A percentile compares a stretch with the other conserved stretches of the same genome.
These are phyloP conservation scores for Clarireedia homoeocarpa DNA, from an alignment of 2,329 filamentous ascomycete genomes.

Conservation along the genomic window DNA sequence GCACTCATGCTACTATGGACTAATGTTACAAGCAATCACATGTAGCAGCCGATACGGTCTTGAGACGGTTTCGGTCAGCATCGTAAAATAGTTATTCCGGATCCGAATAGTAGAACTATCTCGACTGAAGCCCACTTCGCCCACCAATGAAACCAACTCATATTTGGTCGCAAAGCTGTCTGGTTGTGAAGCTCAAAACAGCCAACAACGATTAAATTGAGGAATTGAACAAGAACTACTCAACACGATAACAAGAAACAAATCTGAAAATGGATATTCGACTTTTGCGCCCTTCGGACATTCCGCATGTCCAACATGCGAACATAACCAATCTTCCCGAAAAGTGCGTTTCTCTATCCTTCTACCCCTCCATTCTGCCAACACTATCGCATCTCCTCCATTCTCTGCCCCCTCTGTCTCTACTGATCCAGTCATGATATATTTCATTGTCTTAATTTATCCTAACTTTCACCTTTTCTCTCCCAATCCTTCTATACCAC, in stretches of 20 bases:
- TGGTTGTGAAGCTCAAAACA: not conserved
- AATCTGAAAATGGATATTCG: slow-evolving; percentile 74
- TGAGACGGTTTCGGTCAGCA: no score
- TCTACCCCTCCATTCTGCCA: not conserved
- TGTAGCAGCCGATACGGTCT: no score
- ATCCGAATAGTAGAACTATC: no score
- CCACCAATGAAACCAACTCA: no score
- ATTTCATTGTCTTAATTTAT: no score
- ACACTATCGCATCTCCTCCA: not conserved
- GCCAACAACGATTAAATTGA: not conserved
- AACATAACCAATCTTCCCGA: slow-evolving; percentile 99
- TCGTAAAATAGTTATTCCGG: no score
- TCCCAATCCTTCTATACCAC: not conserved
- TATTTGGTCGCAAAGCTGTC: no score
- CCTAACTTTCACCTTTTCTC: not conserved
- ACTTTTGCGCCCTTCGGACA: slow-evolving; percentile 72
- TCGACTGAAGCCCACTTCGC: no score
- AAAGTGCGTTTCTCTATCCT: slow-evolving; percentile 41
- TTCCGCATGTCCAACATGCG: slow-evolving; percentile 90
- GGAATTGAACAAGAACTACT: not conserved
- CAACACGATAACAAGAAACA: not conserved
- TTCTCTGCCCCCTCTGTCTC: no score
- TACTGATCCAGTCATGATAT: no score
- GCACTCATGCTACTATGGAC: no score
- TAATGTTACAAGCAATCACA: no score